Evolutionary conservation across 1,284 basidiomycete species (phyloP).

Genomic region (Microbotryum saponariae): DNA sequence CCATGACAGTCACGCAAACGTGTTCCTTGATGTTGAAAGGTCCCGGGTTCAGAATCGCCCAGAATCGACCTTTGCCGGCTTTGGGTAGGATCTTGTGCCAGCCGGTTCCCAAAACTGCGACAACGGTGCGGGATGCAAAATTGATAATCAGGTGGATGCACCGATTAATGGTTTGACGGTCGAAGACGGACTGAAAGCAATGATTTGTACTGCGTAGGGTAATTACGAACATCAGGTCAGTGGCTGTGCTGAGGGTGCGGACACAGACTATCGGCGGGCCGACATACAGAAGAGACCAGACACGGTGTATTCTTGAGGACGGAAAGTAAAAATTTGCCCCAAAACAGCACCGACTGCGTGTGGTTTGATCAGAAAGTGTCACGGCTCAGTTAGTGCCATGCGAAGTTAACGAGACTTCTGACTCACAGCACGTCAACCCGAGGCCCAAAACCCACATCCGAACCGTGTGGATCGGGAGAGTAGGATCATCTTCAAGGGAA

Average conservation of each 20-base stretch:
- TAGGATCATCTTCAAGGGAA: not conserved
- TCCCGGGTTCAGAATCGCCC: constrained; percentile 37
- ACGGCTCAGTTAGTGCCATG: too few species aligned
- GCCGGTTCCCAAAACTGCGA: not conserved
- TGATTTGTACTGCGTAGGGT: not conserved
- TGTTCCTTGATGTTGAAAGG: constrained; percentile 47
- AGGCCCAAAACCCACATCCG: not conserved
- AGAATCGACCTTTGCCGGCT: not conserved
- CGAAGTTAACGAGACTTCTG: constrained; percentile 19
- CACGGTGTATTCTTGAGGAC: constrained; percentile 2
- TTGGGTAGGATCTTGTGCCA: constrained; percentile 7
- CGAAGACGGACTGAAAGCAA: not conserved
- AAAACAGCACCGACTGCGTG: constrained; percentile 3
- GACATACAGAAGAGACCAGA: constrained; percentile 2
- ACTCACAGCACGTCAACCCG: constrained; percentile 41
- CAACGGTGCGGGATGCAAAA: too few species aligned
- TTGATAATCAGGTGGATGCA: too few species aligned
- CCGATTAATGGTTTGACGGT: too few species aligned
- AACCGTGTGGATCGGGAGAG: not conserved
- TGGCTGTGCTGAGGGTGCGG: not conserved
- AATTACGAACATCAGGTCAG: constrained; percentile 1
- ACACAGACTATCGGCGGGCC: too few species aligned
- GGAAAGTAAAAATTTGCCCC: constrained; percentile 9
- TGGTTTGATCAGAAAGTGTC: too few species aligned
- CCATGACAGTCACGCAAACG: constrained; percentile 58